phyloP scores from a whole-genome alignment of 768 basidiomycete species.

The Naganishia vishniacii region DNA sequence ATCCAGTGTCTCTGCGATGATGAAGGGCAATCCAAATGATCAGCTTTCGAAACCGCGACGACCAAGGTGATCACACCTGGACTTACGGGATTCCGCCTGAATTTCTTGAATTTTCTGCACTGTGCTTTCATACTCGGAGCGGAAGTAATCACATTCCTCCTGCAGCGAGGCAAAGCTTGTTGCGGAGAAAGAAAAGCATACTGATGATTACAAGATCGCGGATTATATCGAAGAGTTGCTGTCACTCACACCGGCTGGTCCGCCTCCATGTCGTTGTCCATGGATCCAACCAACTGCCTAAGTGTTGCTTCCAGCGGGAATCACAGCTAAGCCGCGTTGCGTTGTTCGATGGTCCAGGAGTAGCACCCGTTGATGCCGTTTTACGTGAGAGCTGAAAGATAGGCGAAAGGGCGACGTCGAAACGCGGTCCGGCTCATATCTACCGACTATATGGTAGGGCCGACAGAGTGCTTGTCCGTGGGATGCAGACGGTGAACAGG shows the following conservation, averaged over 20 bases:
- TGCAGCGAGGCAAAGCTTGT: conserved; percentile 3
- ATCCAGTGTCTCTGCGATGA: conserved; percentile 10
- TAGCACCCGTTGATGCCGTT: too few relatives aligned
- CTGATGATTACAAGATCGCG: too few relatives aligned
- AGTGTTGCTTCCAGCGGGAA: not conserved
- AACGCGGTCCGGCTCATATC: too few relatives aligned
- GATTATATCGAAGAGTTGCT: not conserved
- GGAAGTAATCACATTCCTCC: conserved; percentile 13
- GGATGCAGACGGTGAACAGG: too few relatives aligned
- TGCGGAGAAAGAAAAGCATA: too few relatives aligned
- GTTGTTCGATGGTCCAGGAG: too few relatives aligned
- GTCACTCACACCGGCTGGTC: conserved; percentile 3
- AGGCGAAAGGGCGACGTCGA: too few relatives aligned
- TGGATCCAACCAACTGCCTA: not conserved
- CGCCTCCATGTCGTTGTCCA: not conserved
- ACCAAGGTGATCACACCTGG: not conserved
- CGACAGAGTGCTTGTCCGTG: too few relatives aligned
- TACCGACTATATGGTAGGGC: too few relatives aligned
- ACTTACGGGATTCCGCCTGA: conserved; percentile 18
- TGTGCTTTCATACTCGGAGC: conserved; percentile 12
- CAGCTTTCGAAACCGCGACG: not conserved
- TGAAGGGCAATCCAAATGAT: not conserved
- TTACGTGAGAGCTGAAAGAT: too few relatives aligned
- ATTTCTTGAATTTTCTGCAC: conserved; percentile 14
- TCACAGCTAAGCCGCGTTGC: not conserved